Evolutionary conservation across 768 basidiomycete genomes (phyloP).

Genomic region (Rhodosporidiobolus sp.): DNA sequence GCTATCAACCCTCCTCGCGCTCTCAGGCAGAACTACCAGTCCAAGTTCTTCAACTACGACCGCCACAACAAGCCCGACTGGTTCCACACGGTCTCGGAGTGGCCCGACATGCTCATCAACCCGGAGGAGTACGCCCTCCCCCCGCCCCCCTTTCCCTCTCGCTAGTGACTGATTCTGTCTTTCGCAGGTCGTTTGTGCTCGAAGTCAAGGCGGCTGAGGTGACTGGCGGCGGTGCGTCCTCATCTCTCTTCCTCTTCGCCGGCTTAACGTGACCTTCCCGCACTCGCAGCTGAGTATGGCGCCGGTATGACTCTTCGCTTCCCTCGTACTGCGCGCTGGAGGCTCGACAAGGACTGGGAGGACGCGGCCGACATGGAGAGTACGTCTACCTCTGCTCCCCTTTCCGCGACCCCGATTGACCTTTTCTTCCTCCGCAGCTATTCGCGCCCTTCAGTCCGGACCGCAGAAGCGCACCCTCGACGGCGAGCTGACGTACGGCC

Average conservation of each 20-base stretch:
- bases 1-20: neutral
- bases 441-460: neutral
- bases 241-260: neutral
- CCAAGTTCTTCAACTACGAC: constrained; percentile 69
- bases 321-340: constrained; percentile 62
- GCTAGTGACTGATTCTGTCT: neutral
- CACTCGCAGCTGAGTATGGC: constrained; percentile 63
- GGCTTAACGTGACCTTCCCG: neutral
- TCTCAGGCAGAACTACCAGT: constrained; percentile 56
- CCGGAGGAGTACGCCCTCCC: constrained; percentile 68
- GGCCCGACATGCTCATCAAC: constrained; percentile 84
- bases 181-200: constrained; percentile 78
- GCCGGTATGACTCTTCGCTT: constrained; percentile 89
- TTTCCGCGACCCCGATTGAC: neutral
- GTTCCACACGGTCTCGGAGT: constrained; percentile 61
- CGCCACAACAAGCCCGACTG: constrained; percentile 67
- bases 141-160: too few species aligned
- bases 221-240: constrained; percentile 61
- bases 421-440: neutral
- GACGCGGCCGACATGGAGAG: constrained; percentile 73
- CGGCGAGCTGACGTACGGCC: constrained; percentile 9
- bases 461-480: constrained; percentile 4
- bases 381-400: constrained; percentile 40
- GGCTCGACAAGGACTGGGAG: constrained; percentile 68
- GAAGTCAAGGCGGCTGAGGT: constrained; percentile 94